Evolutionary conservation across 2,329 filamentous ascomycete genomes (phyloP).

Genomic region (Emergomyces pasteurianus): DNA sequence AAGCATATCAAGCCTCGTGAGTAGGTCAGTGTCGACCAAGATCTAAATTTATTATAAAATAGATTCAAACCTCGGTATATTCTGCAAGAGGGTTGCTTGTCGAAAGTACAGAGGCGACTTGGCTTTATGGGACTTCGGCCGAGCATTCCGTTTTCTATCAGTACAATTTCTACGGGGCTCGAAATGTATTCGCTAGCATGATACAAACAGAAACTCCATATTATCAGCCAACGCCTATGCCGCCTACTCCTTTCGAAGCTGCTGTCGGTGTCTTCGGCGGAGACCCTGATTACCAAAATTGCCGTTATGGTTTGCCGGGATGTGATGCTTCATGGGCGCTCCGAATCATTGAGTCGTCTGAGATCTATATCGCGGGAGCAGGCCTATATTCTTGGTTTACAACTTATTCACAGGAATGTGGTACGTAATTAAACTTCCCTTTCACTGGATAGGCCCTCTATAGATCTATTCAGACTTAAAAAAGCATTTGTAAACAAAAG

Average conservation of each 20-base stretch:
- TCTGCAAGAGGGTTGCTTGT: conserved; percentile 1
- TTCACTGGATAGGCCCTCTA: too few species aligned
- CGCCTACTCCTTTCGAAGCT: neutral
- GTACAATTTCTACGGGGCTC: neutral
- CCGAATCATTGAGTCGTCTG: neutral
- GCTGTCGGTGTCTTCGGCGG: neutral
- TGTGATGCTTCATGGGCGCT: conserved; percentile 1
- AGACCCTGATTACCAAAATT: neutral
- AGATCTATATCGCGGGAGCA: conserved; percentile 2
- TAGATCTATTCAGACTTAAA: neutral
- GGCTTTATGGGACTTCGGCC: conserved; percentile 2
- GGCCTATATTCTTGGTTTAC: conserved; percentile 1
- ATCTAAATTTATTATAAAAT: neutral
- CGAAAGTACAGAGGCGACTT: neutral
- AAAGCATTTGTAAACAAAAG: neutral
- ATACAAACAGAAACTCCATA: conserved; percentile 2
- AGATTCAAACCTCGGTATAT: conserved; percentile 1
- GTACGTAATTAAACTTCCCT: neutral
- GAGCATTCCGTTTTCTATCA: conserved; percentile 4
- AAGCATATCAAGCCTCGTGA: neutral
- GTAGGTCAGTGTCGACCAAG: too few species aligned
- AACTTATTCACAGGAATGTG: conserved; percentile 2
- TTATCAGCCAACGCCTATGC: conserved; percentile 3
- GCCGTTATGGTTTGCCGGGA: neutral
- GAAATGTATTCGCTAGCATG: conserved; percentile 1